Evolutionary conservation across 495 filamentous ascomycete genomes (phyloP).

Genomic region (Neurospora sp.): DNA sequence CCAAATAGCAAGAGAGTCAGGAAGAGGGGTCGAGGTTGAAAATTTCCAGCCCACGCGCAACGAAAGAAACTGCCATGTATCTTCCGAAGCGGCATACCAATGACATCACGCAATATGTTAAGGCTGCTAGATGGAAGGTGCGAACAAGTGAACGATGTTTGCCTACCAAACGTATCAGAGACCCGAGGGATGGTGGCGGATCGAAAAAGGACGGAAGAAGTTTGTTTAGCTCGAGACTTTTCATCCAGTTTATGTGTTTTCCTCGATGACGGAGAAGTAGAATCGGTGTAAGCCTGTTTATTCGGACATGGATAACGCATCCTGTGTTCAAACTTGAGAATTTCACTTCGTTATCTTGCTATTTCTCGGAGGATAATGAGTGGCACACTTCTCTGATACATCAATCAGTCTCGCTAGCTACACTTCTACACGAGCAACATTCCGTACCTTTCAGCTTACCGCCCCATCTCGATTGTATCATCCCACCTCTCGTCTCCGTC

Average conservation of each 20-base stretch:
- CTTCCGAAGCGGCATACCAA: neutral
- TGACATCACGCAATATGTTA: neutral
- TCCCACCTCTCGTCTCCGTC: neutral
- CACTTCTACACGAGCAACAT: neutral
- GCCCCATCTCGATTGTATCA: neutral
- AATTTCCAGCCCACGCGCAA: neutral
- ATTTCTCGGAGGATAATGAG: neutral
- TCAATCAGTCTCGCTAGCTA: neutral
- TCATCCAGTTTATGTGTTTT: too few species aligned
- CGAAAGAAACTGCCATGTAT: neutral
- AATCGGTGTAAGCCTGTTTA: too few species aligned
- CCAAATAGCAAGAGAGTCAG: too few species aligned
- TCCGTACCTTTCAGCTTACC: neutral
- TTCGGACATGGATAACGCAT: too few species aligned
- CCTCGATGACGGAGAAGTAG: too few species aligned
- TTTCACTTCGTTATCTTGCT: too few species aligned
- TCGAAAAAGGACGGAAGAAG: neutral
- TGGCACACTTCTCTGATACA: neutral
- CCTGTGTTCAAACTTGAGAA: too few species aligned
- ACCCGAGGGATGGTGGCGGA: too few species aligned
- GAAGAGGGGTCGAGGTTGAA: neutral
- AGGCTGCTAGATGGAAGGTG: too few species aligned
- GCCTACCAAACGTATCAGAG: neutral
- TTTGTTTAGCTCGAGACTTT: too few species aligned
- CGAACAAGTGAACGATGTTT: too few species aligned